Evolutionary conservation across 2,329 filamentous ascomycete genomes (phyloP).

Genomic region (Hymenoscyphus occultus): DNA sequence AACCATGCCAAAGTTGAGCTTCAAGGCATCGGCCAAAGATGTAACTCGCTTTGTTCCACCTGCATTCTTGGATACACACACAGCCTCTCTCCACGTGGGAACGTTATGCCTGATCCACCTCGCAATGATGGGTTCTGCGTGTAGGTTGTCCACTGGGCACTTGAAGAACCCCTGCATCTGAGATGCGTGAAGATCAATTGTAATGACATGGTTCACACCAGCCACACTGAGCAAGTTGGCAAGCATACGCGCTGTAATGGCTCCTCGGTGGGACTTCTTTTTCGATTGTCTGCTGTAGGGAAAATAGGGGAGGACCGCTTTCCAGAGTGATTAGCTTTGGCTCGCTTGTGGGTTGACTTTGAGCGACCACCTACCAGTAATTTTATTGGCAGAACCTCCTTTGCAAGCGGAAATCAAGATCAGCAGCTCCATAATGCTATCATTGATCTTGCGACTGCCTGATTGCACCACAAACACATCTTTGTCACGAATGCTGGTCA

Average conservation of each 20-base stretch:
- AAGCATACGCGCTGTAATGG: conserved; percentile 95
- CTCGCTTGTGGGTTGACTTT: neutral
- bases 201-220: conserved; percentile 96
- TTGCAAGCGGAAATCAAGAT: conserved; percentile 99
- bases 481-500: conserved; percentile 85
- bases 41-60: conserved; percentile 97
- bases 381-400: conserved; percentile 92
- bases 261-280: conserved; percentile 95
- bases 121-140: conserved; percentile 91
- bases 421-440: conserved; percentile 97
- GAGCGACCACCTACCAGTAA: conserved; percentile 69
- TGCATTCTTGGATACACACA: conserved; percentile 97
- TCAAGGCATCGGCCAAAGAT: conserved; percentile 89
- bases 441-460: conserved; percentile 92
- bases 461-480: conserved; percentile 99
- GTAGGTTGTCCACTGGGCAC: conserved; percentile 94
- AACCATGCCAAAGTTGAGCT: conserved; percentile 96
- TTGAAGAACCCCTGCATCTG: conserved; percentile 99
- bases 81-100: conserved; percentile 80
- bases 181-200: conserved; percentile 92
- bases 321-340: conserved; percentile 21
- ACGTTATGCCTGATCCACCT: conserved; percentile 94
- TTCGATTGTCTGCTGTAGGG: conserved; percentile 99
- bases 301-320: conserved; percentile 89
- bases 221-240: conserved; percentile 92